Evolutionary conservation across 2,329 filamentous ascomycete species (phyloP).

Genomic region (Cercospora sp.): DNA sequence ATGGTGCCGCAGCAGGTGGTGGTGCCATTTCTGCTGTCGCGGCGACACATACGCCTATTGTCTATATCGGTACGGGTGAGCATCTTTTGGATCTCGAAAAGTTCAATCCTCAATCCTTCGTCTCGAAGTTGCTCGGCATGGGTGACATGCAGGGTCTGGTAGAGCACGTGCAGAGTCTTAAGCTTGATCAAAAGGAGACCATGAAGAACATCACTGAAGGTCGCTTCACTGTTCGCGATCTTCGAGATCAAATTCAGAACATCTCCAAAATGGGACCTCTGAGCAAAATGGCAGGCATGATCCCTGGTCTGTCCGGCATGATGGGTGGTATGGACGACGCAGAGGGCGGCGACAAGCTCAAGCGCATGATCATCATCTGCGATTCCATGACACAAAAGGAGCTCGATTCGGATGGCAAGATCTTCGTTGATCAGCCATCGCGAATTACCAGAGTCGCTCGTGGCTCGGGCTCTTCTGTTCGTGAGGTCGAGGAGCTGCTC

Average conservation of each 20-base stretch:
- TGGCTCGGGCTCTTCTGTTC: conserved; percentile 85
- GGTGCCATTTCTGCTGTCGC: conserved; percentile 97
- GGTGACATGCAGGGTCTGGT: conserved; percentile 93
- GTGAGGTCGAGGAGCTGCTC: conserved; percentile 93
- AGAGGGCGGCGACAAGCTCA: conserved; percentile 87
- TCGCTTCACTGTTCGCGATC: conserved; percentile 90
- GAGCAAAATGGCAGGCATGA: conserved; percentile 98
- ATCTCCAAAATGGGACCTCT: conserved; percentile 99
- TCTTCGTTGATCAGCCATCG: conserved; percentile 87
- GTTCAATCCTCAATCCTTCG: conserved; percentile 89
- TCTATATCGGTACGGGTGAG: conserved; percentile 96
- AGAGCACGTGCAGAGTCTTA: conserved; percentile 93
- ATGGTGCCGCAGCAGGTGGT: conserved; percentile 91
- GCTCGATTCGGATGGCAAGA: conserved; percentile 90
- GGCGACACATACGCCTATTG: conserved; percentile 92
- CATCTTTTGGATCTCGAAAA: conserved; percentile 93
- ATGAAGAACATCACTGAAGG: conserved; percentile 99
- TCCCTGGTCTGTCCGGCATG: conserved; percentile 88
- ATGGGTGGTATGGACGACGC: conserved; percentile 98
- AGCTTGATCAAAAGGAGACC: conserved; percentile 95
- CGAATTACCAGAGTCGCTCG: conserved; percentile 89
- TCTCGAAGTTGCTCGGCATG: conserved; percentile 93
- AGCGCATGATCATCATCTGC: conserved; percentile 98
- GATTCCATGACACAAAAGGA: conserved; percentile 98
- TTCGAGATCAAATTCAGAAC: conserved; percentile 91